phyloP scores from a whole-genome alignment of 208 protist genomes.

The Trypanosoma cruzi region DNA sequence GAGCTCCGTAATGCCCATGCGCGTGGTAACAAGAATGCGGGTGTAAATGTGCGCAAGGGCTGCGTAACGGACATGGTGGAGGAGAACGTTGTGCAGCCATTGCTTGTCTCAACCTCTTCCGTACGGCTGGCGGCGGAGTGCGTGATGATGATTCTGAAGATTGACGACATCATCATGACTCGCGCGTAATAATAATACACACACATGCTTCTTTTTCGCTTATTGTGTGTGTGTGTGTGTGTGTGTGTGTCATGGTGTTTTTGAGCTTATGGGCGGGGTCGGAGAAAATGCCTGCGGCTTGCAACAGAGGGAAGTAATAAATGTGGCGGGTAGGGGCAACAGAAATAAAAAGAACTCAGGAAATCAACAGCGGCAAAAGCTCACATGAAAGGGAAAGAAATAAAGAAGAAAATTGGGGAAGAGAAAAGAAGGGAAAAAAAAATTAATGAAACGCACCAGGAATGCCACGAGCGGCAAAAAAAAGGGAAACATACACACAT shows the following conservation, averaged over 20 bases:
- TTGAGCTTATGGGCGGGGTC: not conserved
- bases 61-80: constrained; percentile 97
- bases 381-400: not conserved
- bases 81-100: constrained; percentile 98
- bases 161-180: constrained; percentile 91
- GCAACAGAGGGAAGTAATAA: not conserved
- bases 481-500: not conserved
- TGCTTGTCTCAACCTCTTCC: constrained; percentile 96
- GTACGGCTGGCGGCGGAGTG: constrained; percentile 98
- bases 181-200: constrained; percentile 43
- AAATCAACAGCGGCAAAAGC: constrained; percentile 3
- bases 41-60: constrained; percentile 97
- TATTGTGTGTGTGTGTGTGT: too few relatives aligned
- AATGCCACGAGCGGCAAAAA: constrained; percentile 24
- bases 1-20: constrained; percentile 97
- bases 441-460: too few relatives aligned
- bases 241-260: not conserved
- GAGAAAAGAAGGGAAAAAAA: constrained; percentile 15
- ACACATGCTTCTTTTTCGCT: not conserved
- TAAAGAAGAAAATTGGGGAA: constrained; percentile 2
- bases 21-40: constrained; percentile 87
- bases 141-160: constrained; percentile 99
- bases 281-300: too few relatives aligned
- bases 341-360: not conserved
- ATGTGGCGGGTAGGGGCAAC: not conserved